A percentile compares a stretch with the other conserved stretches of the same genome.
Conservation (phyloP, 495 filamentous ascomycete genomes). For the Penicillium bialowiezense region DNA sequence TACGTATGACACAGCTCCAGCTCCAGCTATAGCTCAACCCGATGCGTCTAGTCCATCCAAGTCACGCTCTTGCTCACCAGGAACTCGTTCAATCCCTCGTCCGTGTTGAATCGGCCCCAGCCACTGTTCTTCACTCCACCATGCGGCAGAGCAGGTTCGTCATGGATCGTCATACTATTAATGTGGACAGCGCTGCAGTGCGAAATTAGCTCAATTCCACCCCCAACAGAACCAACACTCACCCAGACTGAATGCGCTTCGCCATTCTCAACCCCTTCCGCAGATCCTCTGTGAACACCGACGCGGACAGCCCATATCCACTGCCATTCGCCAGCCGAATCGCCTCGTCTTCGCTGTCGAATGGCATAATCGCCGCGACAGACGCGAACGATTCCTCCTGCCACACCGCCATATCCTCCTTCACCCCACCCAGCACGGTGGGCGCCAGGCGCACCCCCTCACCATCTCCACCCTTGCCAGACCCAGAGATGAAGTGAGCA, state of each 20-base stretch:
- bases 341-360: conserved; percentile 45
- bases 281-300: conserved; percentile 48
- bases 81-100: conserved; percentile 67
- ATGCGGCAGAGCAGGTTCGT: conserved; percentile 75
- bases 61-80: conserved; percentile 80
- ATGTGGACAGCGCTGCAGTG: conserved; percentile 68
- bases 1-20: background rate
- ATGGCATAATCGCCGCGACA: conserved; percentile 50
- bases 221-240: conserved; percentile 8
- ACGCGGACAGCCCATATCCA: conserved; percentile 46
- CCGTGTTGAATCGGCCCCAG: conserved; percentile 63
- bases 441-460: conserved; percentile 65
- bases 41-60: conserved; percentile 45
- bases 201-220: background rate
- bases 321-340: conserved; percentile 45
- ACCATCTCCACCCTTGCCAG: conserved; percentile 25
- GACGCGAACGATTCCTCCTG: conserved; percentile 79
- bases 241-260: conserved; percentile 46
- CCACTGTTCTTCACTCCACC: conserved; percentile 84
- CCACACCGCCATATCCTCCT: conserved; percentile 73
- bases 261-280: conserved; percentile 42
- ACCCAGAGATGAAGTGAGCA: conserved; percentile 60
- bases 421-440: conserved; percentile 64
- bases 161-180: conserved; percentile 84
- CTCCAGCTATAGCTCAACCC: background rate